These are phyloP conservation scores for Hippophae gyantsensis DNA, from an alignment of 306 rosid genomes.

Conservation along the genomic window DNA sequence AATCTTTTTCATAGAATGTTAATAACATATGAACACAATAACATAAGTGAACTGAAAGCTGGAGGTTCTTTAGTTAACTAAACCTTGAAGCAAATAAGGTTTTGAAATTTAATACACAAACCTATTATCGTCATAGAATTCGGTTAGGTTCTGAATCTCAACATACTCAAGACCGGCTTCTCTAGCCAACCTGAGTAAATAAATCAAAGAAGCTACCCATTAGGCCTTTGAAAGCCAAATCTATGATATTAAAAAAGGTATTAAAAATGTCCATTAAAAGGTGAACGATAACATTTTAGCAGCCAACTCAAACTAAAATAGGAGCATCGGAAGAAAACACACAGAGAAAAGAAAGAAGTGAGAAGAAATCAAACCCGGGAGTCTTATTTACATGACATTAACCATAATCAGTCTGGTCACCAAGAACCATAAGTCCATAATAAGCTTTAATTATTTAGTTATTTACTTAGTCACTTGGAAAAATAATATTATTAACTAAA, in stretches of 20 bases:
- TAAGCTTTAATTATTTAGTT: slow-evolving; percentile 9
- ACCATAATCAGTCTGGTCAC: not conserved
- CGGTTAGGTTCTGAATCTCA: slow-evolving; percentile 89
- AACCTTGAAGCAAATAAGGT: not conserved
- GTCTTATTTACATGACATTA: slow-evolving; percentile 7
- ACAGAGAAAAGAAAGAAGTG: slow-evolving; percentile 2
- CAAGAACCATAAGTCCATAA: slow-evolving; percentile 4
- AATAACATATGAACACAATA: not conserved
- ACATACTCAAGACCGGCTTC: slow-evolving; percentile 96
- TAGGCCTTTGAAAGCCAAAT: slow-evolving; percentile 3
- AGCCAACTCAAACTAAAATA: not conserved
- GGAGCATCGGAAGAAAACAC: not conserved
- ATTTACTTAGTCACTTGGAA: too few relatives aligned
- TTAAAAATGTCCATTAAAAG: not conserved
- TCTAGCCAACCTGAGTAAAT: slow-evolving; percentile 69
- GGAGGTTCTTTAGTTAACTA: not conserved
- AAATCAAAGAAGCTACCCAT: slow-evolving; percentile 1
- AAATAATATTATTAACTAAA: not conserved
- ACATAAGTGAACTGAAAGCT: not conserved
- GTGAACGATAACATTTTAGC: slow-evolving; percentile 1
- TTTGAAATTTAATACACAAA: slow-evolving; percentile 20
- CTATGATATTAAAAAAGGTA: slow-evolving; percentile 1
- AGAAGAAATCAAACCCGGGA: slow-evolving; percentile 12
- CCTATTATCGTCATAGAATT: slow-evolving; percentile 95
- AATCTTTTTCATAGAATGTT: slow-evolving; percentile 7